phyloP scores from a whole-genome alignment of 805 yeast genomes.

The Saturnispora halmiae region DNA sequence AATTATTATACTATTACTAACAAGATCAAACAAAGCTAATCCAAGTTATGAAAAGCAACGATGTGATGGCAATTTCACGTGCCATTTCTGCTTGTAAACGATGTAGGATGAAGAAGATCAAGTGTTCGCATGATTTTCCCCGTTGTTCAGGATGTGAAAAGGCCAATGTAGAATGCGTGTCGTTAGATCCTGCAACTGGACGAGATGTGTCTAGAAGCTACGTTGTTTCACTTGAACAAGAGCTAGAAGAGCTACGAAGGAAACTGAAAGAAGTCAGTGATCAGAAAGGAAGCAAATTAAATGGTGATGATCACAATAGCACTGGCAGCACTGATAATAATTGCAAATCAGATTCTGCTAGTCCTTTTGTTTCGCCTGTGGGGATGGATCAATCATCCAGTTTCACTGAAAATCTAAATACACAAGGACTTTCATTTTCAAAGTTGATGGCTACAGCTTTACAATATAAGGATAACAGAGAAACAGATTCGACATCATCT shows the following conservation, averaged over 20 bases:
- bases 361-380: no score
- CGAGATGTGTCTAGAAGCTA: slow-evolving; percentile 78
- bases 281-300: background rate
- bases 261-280: slow-evolving; percentile 27
- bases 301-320: background rate
- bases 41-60: slow-evolving; percentile 4
- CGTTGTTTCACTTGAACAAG: slow-evolving; percentile 60
- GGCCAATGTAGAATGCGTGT: slow-evolving; percentile 67
- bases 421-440: slow-evolving; percentile 59
- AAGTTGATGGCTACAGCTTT: slow-evolving; percentile 71
- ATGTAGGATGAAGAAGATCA: slow-evolving; percentile 59
- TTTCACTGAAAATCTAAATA: background rate
- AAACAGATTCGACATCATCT: background rate
- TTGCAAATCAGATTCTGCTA: background rate
- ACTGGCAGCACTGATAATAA: background rate
- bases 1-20: no score
- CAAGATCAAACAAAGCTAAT: no score
- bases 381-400: background rate
- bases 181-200: slow-evolving; percentile 83
- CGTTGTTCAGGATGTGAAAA: slow-evolving; percentile 53
- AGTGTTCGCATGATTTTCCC: slow-evolving; percentile 63
- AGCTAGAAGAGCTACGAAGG: slow-evolving; percentile 47
- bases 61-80: slow-evolving; percentile 40
- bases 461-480: slow-evolving; percentile 33
- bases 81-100: slow-evolving; percentile 80